phyloP scores from a whole-genome alignment of 176 grass and related monocot genomes.

The Hordeum marinum region DNA sequence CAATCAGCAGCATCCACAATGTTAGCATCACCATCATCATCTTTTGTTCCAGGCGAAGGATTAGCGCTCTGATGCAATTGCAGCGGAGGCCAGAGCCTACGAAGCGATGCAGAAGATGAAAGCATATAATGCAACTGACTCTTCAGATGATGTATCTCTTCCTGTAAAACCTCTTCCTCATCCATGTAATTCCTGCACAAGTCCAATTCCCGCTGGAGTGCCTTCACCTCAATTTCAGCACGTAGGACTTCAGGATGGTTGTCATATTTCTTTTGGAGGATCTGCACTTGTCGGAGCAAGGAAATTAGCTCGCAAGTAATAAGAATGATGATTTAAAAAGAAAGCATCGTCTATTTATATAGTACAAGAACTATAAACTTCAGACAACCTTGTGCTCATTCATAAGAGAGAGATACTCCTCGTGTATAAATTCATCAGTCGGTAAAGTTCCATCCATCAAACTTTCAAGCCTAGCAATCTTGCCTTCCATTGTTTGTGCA shows the following conservation, averaged over 20 bases:
- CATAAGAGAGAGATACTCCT: slow-evolving; percentile 78
- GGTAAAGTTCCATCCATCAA: slow-evolving; percentile 98
- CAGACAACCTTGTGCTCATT: slow-evolving; percentile 81
- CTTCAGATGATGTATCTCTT: slow-evolving; percentile 90
- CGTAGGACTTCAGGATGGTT: slow-evolving; percentile 80
- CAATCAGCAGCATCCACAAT: slow-evolving; percentile 34
- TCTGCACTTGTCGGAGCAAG: slow-evolving; percentile 38
- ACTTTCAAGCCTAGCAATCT: slow-evolving; percentile 92
- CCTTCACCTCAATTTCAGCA: slow-evolving; percentile 73
- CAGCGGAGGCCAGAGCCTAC: slow-evolving; percentile 32
- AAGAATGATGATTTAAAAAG: not conserved
- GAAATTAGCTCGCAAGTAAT: slow-evolving; percentile 15
- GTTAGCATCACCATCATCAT: slow-evolving; percentile 39
- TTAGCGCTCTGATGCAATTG: slow-evolving; percentile 28
- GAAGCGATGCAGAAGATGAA: slow-evolving; percentile 47
- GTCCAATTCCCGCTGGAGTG: slow-evolving; percentile 68
- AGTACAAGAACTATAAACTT: not conserved
- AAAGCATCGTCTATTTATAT: not conserved
- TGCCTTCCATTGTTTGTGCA: slow-evolving; percentile 88
- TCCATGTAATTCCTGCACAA: slow-evolving; percentile 61
- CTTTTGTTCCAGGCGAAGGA: slow-evolving; percentile 43
- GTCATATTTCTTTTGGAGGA: slow-evolving; percentile 80
- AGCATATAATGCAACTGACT: slow-evolving; percentile 72
- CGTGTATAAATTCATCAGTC: slow-evolving; percentile 81
- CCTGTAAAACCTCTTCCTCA: slow-evolving; percentile 76